Percentiles rank a stretch among this genome's conserved stretches.
Conservation (phyloP, 2,329 filamentous ascomycete species). For the Tolypocladium endophyticum region DNA sequence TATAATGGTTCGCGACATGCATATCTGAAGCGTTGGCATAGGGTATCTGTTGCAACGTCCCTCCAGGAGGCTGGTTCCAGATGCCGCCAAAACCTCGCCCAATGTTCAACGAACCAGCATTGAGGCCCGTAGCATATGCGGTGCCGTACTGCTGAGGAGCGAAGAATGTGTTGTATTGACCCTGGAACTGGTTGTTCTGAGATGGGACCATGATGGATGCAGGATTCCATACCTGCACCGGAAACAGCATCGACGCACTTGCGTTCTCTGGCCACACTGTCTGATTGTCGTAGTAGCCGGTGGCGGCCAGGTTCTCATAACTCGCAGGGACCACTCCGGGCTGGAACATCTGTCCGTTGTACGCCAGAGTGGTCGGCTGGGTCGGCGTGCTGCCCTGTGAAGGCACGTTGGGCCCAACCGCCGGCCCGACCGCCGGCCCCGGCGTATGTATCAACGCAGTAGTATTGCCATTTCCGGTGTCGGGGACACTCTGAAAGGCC, state of each 20-base stretch:
- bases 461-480: background rate
- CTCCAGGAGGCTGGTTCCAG: background rate
- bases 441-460: background rate
- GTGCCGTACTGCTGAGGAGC: background rate
- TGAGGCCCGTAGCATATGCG: background rate
- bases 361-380: background rate
- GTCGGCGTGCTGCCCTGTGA: background rate
- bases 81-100: background rate
- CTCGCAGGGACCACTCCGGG: background rate
- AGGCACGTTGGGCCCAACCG: background rate
- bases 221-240: too few relatives aligned
- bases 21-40: background rate
- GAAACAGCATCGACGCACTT: too few relatives aligned
- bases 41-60: background rate
- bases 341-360: background rate
- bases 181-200: background rate
- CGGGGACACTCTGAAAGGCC: background rate
- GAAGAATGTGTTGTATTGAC: background rate
- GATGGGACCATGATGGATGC: background rate
- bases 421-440: background rate
- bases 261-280: background rate
- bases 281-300: background rate
- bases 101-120: background rate
- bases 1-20: background rate
- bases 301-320: background rate